These are phyloP conservation scores for Alliaria petiolata DNA, from an alignment of 345 rosid genomes.

Conservation along the genomic window DNA sequence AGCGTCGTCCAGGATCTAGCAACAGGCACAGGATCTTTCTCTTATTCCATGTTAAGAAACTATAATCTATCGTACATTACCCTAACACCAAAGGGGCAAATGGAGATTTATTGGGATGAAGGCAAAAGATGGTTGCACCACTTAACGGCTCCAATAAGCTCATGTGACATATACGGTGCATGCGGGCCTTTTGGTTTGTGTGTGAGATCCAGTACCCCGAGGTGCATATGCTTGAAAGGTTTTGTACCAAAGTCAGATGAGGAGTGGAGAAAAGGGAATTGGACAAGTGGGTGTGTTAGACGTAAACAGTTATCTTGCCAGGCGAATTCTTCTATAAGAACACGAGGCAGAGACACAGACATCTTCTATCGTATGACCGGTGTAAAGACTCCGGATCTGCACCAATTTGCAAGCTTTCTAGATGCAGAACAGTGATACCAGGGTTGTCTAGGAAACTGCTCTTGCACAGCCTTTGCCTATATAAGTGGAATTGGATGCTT, in stretches of 20 bases:
- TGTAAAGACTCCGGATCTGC: constrained; percentile 29
- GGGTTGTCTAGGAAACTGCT: constrained; percentile 31
- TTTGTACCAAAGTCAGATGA: constrained; percentile 22
- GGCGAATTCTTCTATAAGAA: background rate
- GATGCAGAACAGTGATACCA: constrained; percentile 14
- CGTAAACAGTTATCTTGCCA: constrained; percentile 16
- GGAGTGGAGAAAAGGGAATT: constrained; percentile 22
- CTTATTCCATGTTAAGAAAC: constrained; percentile 11
- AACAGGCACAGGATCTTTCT: constrained; percentile 5
- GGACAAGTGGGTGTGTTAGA: constrained; percentile 35
- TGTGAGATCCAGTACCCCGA: constrained; percentile 15
- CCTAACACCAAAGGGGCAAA: constrained; percentile 20
- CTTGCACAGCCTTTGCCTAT: constrained; percentile 31
- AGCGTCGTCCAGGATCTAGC: constrained; percentile 21
- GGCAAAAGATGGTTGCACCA: constrained; percentile 12
- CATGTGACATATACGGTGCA: constrained; percentile 22
- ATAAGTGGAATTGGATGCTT: constrained; percentile 31
- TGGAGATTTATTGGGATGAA: constrained; percentile 19
- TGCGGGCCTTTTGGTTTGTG: constrained; percentile 33
- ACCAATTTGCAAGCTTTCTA: constrained; percentile 25
- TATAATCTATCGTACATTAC: constrained; percentile 14
- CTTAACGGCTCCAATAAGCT: constrained; percentile 8
- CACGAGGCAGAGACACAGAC: constrained; percentile 18
- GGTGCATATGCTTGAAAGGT: constrained; percentile 30
- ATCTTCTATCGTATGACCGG: constrained; percentile 17